Conservation (phyloP, 2,329 filamentous ascomycete species). For the Penicillium fuscoglaucum region DNA sequence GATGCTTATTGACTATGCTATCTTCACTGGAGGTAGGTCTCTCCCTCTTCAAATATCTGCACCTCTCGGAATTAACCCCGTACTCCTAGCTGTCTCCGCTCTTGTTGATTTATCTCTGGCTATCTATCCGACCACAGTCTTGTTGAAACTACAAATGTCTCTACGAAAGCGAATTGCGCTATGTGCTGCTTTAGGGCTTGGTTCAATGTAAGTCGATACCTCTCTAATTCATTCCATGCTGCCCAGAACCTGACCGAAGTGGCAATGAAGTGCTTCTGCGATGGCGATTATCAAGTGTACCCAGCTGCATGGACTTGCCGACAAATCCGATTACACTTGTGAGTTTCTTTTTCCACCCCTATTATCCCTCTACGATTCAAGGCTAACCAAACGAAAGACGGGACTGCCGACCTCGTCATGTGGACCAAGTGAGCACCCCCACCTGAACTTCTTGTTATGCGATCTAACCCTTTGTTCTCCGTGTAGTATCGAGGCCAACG, state of each 20-base stretch:
- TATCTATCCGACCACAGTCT: slow-evolving; percentile 30
- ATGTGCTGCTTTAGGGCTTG: slow-evolving; percentile 29
- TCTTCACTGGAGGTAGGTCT: slow-evolving; percentile 43
- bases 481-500: slow-evolving; percentile 34
- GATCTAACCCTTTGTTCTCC: not conserved
- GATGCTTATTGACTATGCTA: slow-evolving; percentile 44
- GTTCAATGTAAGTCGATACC: slow-evolving; percentile 28
- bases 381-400: slow-evolving; percentile 16
- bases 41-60: not conserved
- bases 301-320: slow-evolving; percentile 30
- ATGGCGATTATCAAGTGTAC: slow-evolving; percentile 38
- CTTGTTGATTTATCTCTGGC: slow-evolving; percentile 38
- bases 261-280: slow-evolving; percentile 29
- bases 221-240: not conserved
- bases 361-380: not conserved
- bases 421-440: slow-evolving; percentile 44
- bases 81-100: slow-evolving; percentile 29
- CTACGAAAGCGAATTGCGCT: slow-evolving; percentile 14
- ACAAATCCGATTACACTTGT: slow-evolving; percentile 34
- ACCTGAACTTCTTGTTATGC: not conserved
- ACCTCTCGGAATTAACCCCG: not conserved
- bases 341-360: slow-evolving; percentile 8
- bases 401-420: slow-evolving; percentile 46
- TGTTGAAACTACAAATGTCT: slow-evolving; percentile 16
- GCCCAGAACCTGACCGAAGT: not conserved